Conservation (phyloP, 202 grass and related monocot genomes). For the Brachypodium distachyon region DNA sequence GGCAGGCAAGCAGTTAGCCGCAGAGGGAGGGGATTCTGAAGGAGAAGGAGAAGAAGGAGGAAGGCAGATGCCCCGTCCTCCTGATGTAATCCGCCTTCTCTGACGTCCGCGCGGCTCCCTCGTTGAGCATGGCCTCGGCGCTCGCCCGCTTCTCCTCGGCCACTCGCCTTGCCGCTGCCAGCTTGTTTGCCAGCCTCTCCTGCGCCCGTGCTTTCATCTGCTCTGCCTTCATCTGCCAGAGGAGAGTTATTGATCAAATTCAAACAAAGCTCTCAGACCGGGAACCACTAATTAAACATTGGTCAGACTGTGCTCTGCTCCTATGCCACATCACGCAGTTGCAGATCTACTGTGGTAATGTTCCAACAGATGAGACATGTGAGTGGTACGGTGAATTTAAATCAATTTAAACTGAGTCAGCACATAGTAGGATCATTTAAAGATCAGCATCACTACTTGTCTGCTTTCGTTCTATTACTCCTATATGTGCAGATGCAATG, state of each 20-base stretch:
- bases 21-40: conserved; percentile 77
- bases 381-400: not conserved
- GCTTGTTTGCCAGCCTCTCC: conserved; percentile 58
- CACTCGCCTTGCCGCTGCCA: conserved; percentile 37
- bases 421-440: not conserved
- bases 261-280: not conserved
- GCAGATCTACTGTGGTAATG: not conserved
- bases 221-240: conserved; percentile 65
- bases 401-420: not conserved
- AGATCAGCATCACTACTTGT: not conserved
- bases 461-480: not conserved
- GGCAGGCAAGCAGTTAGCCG: not conserved
- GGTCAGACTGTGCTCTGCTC: not conserved
- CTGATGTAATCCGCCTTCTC: conserved; percentile 74
- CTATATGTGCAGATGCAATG: too few species aligned
- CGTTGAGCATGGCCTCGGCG: conserved; percentile 60
- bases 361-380: too few species aligned
- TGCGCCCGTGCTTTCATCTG: conserved; percentile 70
- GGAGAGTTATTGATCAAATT: not conserved
- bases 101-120: conserved; percentile 45
- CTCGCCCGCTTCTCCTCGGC: conserved; percentile 68
- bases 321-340: not conserved
- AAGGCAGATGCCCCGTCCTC: conserved; percentile 71
- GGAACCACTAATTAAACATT: not conserved
- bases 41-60: conserved; percentile 65